Percentiles rank a stretch among this genome's conserved stretches.
Conservation (phyloP, 805 yeast species). For the Wickerhamiella azyma region DNA sequence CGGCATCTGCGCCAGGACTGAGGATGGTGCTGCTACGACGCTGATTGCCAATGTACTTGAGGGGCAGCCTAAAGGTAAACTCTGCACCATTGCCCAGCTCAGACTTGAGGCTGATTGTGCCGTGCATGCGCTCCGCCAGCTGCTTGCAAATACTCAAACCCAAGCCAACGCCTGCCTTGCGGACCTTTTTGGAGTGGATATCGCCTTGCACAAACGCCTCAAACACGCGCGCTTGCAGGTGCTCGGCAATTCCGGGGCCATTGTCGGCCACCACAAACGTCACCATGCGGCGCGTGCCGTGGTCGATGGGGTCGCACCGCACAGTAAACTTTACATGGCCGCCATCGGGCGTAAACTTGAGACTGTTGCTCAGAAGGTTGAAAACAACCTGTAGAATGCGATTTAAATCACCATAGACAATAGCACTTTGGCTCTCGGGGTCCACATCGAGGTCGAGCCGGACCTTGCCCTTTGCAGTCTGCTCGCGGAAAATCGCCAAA, state of each 20-base stretch:
- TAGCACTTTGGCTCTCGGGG: conserved; percentile 33
- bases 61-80: conserved; percentile 56
- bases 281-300: conserved; percentile 39
- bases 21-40: background rate
- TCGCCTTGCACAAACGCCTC: conserved; percentile 98
- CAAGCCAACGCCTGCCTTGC: conserved; percentile 91
- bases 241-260: conserved; percentile 86
- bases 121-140: conserved; percentile 81
- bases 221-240: conserved; percentile 69
- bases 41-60: conserved; percentile 12
- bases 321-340: conserved; percentile 55
- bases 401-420: conserved; percentile 76
- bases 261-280: conserved; percentile 73
- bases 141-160: conserved; percentile 85
- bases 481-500: conserved; percentile 71
- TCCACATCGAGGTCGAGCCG: conserved; percentile 38
- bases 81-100: conserved; percentile 71
- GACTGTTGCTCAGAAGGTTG: conserved; percentile 80
- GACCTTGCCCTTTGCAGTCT: conserved; percentile 40
- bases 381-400: conserved; percentile 82
- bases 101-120: conserved; percentile 63
- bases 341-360: conserved; percentile 84
- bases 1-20: background rate
- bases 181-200: conserved; percentile 66
- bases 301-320: conserved; percentile 6